Base-by-base conservation (phyloP, 1,284 basidiomycete genomes). In the Cystobasidium sp. region DNA sequence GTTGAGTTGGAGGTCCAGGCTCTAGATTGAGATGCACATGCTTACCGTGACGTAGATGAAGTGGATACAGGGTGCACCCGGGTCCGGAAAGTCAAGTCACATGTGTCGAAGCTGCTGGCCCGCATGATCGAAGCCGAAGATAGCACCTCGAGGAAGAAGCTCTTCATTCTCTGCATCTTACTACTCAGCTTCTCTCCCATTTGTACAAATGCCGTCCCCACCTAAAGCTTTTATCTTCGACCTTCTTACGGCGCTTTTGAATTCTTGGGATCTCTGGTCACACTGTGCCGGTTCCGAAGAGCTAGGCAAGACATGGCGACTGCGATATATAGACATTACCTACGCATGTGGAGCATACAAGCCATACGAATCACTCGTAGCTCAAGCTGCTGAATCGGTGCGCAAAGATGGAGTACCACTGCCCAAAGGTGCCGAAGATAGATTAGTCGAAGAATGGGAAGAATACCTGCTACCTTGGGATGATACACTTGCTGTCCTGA, bases 141-240 rank as follows among this genome's bases (percentile, higher is more conserved):
- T 31, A 31, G 31, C 31, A 31, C 31, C 31, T 31, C 31, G 2
- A 31, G 31, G 31, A 31, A 31, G 31, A 31, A 31, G 31, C 31
- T 5, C 31, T 31, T 31, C 31, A 31, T 31, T 5, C 31, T 31
- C 31, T 31, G 31, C 31, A 31, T 31, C 31, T 31, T 31, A 31
- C 31, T 31, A 31, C 31, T 31, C 31, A 31, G 31, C 31, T 31
- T 31, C 31, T 31, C 31, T 31, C 2, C 2, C 31, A 31, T 49
- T 12, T 14, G 46, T 49, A 12, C 46, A 49, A 49, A 14, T 12
- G 46, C 3, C 46, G 46, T 14, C 22, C 20, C 37, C 14, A 22
- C 67, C 66, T 1, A 53, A 71, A 68, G 68, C 63, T 39, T 49
- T 65, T 22, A 65, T 65, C 44, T 65, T 65, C 46, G 63, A 65